Conservation (phyloP, 257 asterid genomes). For the Nicotiana benthamiana region DNA sequence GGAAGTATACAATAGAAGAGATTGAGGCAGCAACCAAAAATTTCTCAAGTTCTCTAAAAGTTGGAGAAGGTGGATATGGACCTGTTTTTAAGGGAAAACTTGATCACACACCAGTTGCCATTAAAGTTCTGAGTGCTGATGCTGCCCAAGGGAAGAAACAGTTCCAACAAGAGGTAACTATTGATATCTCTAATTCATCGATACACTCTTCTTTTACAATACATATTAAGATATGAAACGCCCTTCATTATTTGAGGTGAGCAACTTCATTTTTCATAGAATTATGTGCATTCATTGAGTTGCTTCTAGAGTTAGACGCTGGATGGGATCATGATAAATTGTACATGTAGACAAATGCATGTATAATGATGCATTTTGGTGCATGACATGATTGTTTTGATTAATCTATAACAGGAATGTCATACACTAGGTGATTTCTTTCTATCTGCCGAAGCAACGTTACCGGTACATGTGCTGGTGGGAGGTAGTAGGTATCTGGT, state of each 20-base stretch:
- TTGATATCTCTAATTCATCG: not conserved
- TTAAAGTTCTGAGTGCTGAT: conserved; percentile 67
- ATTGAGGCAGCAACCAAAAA: conserved; percentile 49
- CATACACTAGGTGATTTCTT: too few relatives aligned
- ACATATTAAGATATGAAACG: not conserved
- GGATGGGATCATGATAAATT: not conserved
- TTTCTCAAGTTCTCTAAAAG: conserved; percentile 38
- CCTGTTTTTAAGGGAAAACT: conserved; percentile 71
- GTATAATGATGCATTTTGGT: not conserved
- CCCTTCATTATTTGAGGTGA: not conserved
- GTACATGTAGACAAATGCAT: not conserved
- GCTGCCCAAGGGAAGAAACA: conserved; percentile 75
- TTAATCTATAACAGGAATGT: not conserved
- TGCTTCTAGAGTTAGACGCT: not conserved
- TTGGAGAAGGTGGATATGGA: conserved; percentile 92
- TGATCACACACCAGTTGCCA: conserved; percentile 79
- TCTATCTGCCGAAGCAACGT: too few relatives aligned
- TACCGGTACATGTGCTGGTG: too few relatives aligned
- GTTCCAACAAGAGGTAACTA: conserved; percentile 73
- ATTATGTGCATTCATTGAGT: not conserved
- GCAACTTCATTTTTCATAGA: not conserved
- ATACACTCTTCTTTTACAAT: not conserved
- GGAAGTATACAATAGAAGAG: conserved; percentile 61
- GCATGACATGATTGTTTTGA: not conserved
- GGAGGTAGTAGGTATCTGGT: too few relatives aligned